Evolutionary conservation across 2,329 filamentous ascomycete genomes (phyloP).

Genomic region (Thermoascus crustaceus): DNA sequence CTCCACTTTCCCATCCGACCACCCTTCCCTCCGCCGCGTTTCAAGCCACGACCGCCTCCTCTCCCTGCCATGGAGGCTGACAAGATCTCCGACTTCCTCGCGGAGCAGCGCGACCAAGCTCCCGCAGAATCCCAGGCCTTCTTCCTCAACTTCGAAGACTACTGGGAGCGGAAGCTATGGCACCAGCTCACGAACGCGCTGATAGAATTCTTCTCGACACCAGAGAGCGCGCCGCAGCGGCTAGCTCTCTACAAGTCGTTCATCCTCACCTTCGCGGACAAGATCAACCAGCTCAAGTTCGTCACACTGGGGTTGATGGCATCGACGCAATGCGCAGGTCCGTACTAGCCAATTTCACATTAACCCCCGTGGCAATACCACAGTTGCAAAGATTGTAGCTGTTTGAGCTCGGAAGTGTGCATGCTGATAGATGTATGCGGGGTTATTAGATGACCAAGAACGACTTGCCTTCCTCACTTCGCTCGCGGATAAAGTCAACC

Average conservation of each 20-base stretch:
- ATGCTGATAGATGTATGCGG: too few species aligned
- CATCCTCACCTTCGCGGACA: conserved; percentile 91
- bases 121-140: conserved; percentile 80
- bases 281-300: conserved; percentile 98
- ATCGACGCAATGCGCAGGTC: conserved; percentile 61
- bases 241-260: conserved; percentile 90
- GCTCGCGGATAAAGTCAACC: conserved; percentile 81
- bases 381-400: too few species aligned
- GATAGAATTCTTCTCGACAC: conserved; percentile 76
- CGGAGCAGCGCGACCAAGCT: conserved; percentile 78
- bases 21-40: conserved; percentile 2
- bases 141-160: conserved; percentile 88
- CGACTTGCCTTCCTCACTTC: conserved; percentile 76
- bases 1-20: conserved; percentile 4
- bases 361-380: conserved; percentile 3
- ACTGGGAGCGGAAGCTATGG: conserved; percentile 98
- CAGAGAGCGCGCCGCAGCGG: conserved; percentile 73
- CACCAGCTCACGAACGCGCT: conserved; percentile 92
- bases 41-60: conserved; percentile 4
- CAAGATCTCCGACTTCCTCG: conserved; percentile 84
- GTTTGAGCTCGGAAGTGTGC: too few species aligned
- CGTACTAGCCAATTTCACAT: conserved; percentile 1
- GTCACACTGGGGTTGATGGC: conserved; percentile 84
- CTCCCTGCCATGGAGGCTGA: conserved; percentile 66
- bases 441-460: conserved; percentile 67